phyloP scores from a whole-genome alignment of 1,284 basidiomycete genomes.

The Ustilago xerochloae region DNA sequence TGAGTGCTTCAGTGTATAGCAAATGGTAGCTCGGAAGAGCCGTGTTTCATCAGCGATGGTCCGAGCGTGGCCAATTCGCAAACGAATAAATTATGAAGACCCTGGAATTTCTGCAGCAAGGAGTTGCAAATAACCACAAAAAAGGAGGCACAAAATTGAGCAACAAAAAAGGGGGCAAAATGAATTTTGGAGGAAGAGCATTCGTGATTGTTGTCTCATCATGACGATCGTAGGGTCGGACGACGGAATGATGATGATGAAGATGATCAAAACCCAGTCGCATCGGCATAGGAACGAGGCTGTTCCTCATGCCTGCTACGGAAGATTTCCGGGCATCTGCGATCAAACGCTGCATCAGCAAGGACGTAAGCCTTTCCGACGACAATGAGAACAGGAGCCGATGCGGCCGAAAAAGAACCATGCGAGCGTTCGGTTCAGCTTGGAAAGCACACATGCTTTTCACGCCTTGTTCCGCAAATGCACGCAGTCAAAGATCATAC shows the following conservation, averaged over 20 bases:
- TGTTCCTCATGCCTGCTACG: not conserved
- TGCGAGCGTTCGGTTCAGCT: too few species aligned
- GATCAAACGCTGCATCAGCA: not conserved
- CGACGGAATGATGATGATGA: conserved; percentile 1
- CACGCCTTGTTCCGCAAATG: too few species aligned
- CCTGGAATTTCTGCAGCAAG: conserved; percentile 2
- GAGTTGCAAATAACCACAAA: not conserved
- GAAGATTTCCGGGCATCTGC: not conserved
- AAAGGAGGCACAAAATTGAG: not conserved
- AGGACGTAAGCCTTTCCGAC: not conserved
- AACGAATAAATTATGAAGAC: not conserved
- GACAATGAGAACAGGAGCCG: too few species aligned
- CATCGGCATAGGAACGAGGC: not conserved
- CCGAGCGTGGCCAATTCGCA: conserved; percentile 7
- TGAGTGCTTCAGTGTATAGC: too few species aligned
- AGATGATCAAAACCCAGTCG: too few species aligned
- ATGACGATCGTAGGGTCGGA: conserved; percentile 3
- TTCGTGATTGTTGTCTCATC: too few species aligned
- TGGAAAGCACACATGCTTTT: too few species aligned
- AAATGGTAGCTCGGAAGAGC: too few species aligned
- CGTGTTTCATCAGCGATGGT: too few species aligned
- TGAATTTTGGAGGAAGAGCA: not conserved
- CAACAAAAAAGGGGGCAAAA: not conserved
- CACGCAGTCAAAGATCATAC: too few species aligned
- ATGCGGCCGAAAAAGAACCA: not conserved